Conservation (phyloP, 2,329 filamentous ascomycete species). For the Xylaria sp. region DNA sequence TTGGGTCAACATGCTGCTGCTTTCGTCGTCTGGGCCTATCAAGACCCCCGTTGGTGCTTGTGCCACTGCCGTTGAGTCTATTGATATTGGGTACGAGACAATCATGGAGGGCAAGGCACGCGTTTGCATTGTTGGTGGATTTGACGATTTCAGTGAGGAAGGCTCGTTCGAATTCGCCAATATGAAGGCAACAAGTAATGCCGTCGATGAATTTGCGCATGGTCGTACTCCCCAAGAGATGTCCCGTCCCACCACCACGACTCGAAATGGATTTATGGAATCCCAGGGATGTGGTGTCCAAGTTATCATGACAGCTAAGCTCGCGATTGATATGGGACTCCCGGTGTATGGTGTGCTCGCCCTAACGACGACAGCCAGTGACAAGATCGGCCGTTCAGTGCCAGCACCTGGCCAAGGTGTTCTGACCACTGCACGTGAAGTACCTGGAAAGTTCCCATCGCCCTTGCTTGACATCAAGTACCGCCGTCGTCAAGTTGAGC, state of each 20-base stretch:
- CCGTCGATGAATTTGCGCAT: conserved; percentile 94
- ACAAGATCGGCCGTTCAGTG: conserved; percentile 98
- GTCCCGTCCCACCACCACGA: conserved; percentile 97
- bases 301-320: conserved; percentile 96
- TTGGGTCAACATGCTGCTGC: conserved; percentile 98
- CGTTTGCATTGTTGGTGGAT: conserved; percentile 96
- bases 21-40: conserved; percentile 97
- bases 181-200: conserved; percentile 99
- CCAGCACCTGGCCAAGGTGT: conserved; percentile 97
- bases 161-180: conserved; percentile 99
- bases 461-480: conserved; percentile 98
- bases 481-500: conserved; percentile 91
- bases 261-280: conserved; percentile 98
- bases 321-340: conserved; percentile 97
- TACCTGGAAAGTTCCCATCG: conserved; percentile 90
- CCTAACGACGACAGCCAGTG: conserved; percentile 93
- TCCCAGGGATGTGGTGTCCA: conserved; percentile 98
- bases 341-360: conserved; percentile 96
- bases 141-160: conserved; percentile 99
- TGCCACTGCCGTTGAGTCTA: conserved; percentile 94
- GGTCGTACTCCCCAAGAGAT: conserved; percentile 96
- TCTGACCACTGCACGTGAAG: conserved; percentile 92
- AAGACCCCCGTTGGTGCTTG: conserved; percentile 98
- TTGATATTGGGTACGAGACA: conserved; percentile 98
- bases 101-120: conserved; percentile 98